A percentile compares a stretch with the other conserved stretches of the same genome.
phyloP scores from a whole-genome alignment of 495 filamentous ascomycete genomes.

The Neurospora africana region DNA sequence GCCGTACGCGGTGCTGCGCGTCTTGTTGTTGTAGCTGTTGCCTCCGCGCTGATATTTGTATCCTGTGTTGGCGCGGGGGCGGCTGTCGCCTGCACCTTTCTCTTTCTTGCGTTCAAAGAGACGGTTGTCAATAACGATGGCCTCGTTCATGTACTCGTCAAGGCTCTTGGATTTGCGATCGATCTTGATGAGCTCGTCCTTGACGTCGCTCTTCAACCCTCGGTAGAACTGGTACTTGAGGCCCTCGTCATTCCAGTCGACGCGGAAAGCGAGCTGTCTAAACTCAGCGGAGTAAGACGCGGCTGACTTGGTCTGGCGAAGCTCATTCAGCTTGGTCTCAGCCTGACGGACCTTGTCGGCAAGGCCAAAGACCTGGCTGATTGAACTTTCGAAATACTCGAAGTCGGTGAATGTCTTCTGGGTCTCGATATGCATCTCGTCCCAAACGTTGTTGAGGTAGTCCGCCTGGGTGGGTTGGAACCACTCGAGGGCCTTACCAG shows the following conservation, averaged over 20 bases:
- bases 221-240: background rate
- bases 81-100: background rate
- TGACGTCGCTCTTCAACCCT: background rate
- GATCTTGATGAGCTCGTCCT: background rate
- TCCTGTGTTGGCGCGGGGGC: rapidly evolving
- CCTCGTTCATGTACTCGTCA: background rate
- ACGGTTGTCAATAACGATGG: background rate
- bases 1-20: background rate
- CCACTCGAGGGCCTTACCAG: background rate
- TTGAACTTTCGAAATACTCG: background rate
- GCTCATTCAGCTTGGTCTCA: background rate
- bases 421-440: background rate
- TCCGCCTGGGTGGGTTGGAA: background rate
- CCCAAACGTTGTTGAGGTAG: background rate
- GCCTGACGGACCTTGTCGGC: background rate
- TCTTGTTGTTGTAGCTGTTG: background rate
- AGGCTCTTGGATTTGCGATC: background rate
- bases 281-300: background rate
- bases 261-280: background rate
- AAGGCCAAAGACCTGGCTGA: background rate
- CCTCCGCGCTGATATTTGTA: background rate
- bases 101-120: background rate
- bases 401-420: background rate
- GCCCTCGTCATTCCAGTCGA: background rate
- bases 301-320: background rate